Evolutionary conservation across 352 stramenopile genomes (phyloP), one percentile per base, ranked within the genome.

Genomic region (Peronospora tabacina): DNA sequence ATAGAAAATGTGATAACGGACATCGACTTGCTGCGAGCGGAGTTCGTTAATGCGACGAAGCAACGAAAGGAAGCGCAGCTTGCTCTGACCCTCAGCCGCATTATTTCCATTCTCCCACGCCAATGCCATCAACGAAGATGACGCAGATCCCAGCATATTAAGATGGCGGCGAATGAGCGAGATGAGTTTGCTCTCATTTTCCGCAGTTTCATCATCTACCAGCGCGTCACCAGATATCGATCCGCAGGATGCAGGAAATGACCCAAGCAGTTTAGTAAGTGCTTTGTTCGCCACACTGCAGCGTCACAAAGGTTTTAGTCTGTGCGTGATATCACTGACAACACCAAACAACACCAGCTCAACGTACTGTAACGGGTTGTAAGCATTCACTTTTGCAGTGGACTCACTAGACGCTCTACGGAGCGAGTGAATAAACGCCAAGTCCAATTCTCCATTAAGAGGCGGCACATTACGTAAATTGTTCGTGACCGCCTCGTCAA

Each of bases 11-110:
- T 6, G 13, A 36, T 37, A 40, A 52, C 66, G 33, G 61, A 85
- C 74, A 53, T 82, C 64, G 10, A 81, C 66, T 74, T 89, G 77
- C 49, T 91, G 75, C 2, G 81, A 89, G n/a, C 75, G 75, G 13
- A 91, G 60, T 55, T 91, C 81, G 32, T 91, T 91, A 49, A 91
- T 85, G 37, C 81, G 78, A 33, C 81, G 81, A 22, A 89, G 58
- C 17, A 89, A 49, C 55, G 77, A 88, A 22, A 89, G 55, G 46
- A 89, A 89, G 17, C 77, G 78, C 29, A 87, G 41, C n/a, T 80
- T 70, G 52, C 66, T 76, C 48, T 73, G 70, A 2, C 57, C 55
- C 22, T 87, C 78, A 0, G 54, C 43, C 10, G 63, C 67, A 15
- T 63, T 42, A 3, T 56, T 36, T 19, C 48, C 53, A 22, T 15